Evolutionary conservation across 2,329 filamentous ascomycete species (phyloP).

Genomic region (Fonsecaea pugnacius): DNA sequence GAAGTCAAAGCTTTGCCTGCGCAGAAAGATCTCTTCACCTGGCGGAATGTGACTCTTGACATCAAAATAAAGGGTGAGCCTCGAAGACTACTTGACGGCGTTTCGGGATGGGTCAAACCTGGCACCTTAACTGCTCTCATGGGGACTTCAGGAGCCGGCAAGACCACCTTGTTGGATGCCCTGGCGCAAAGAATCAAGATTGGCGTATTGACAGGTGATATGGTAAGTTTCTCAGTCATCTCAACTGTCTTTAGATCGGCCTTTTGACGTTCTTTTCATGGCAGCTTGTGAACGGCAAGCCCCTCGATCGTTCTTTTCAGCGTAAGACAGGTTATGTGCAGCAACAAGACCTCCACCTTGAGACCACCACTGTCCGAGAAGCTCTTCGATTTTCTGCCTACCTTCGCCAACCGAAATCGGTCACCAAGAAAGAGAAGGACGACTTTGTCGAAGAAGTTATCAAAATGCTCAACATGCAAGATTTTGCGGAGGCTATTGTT

Average conservation of each 20-base stretch:
- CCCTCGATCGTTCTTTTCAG: conserved; percentile 63
- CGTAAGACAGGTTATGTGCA: conserved; percentile 71
- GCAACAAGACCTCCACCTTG: conserved; percentile 69
- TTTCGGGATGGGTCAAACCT: conserved; percentile 61
- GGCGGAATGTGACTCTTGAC: conserved; percentile 61
- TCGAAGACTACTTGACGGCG: conserved; percentile 59
- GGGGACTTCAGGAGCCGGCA: conserved; percentile 68
- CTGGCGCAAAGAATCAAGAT: conserved; percentile 60
- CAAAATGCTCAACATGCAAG: conserved; percentile 82
- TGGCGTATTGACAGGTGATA: conserved; percentile 68
- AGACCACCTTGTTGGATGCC: conserved; percentile 64
- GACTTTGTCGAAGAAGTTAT: conserved; percentile 88
- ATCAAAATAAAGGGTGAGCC: conserved; percentile 62
- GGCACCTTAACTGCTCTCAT: conserved; percentile 62
- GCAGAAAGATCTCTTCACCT: conserved; percentile 52
- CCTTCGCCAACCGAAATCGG: conserved; percentile 77
- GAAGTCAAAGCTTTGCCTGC: conserved; percentile 40
- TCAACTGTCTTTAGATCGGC: not conserved
- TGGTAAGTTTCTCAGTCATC: conserved; percentile 43
- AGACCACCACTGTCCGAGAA: conserved; percentile 67
- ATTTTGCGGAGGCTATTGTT: conserved; percentile 86
- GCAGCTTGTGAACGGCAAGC: conserved; percentile 62
- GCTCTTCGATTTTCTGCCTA: conserved; percentile 83
- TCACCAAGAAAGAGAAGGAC: conserved; percentile 74
- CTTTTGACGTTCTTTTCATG: not conserved